phyloP scores from a whole-genome alignment of 257 asterid genomes.

The Scutellaria baicalensis region DNA sequence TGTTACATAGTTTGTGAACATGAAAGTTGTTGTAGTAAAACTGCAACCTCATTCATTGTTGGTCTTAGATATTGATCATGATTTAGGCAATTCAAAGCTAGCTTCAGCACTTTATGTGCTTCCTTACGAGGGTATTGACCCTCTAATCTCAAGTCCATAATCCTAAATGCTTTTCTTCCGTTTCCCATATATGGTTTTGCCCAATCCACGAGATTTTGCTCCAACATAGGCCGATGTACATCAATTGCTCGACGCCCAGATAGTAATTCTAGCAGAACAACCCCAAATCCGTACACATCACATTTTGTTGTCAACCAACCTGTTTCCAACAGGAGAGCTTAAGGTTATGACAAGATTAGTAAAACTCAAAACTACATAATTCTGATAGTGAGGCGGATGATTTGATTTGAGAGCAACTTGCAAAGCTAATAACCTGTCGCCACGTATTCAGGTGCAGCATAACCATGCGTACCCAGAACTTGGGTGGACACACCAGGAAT shows the following conservation, averaged over 20 bases:
- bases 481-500: slow-evolving; percentile 33
- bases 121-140: not conserved
- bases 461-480: slow-evolving; percentile 38
- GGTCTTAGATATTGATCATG: not conserved
- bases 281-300: slow-evolving; percentile 14
- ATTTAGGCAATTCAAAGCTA: slow-evolving; percentile 8
- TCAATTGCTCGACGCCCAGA: not conserved
- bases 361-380: not conserved
- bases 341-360: not conserved
- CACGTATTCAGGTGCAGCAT: slow-evolving; percentile 7
- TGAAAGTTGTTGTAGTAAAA: not conserved
- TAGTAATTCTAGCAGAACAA: slow-evolving; percentile 16
- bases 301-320: slow-evolving; percentile 10
- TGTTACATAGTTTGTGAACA: not conserved
- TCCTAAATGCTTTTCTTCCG: not conserved
- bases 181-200: not conserved
- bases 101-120: slow-evolving; percentile 1
- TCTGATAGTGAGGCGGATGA: not conserved
- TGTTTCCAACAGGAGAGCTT: not conserved
- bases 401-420: not conserved
- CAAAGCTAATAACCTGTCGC: not conserved
- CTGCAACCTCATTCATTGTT: slow-evolving; percentile 10
- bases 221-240: not conserved
- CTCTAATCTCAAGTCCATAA: slow-evolving; percentile 9
- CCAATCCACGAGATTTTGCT: slow-evolving; percentile 1